phyloP scores from a whole-genome alignment of 208 protist species.

The Wallacemonas sp. region DNA sequence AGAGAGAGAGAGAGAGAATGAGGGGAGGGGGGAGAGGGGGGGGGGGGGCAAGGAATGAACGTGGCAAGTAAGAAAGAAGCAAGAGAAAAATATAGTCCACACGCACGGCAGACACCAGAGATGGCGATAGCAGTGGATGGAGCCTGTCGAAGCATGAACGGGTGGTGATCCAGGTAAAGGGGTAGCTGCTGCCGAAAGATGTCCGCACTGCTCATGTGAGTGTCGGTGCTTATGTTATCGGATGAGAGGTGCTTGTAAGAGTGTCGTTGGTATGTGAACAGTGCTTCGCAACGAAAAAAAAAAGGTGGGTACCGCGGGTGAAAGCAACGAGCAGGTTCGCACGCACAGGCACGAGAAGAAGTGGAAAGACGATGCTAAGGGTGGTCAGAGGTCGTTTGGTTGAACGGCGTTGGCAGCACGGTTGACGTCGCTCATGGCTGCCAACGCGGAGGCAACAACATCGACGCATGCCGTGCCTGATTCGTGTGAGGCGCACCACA shows the following conservation, averaged over 20 bases:
- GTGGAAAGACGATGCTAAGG: background rate
- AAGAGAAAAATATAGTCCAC: background rate
- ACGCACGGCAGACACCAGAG: too few species aligned
- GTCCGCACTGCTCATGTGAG: too few species aligned
- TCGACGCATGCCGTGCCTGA: slow-evolving; percentile 38
- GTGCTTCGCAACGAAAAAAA: background rate
- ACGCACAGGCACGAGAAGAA: background rate
- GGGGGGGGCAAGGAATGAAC: too few species aligned
- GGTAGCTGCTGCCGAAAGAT: too few species aligned
- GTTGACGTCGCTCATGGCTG: slow-evolving; percentile 31
- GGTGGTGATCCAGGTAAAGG: too few species aligned
- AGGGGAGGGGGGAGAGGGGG: too few species aligned
- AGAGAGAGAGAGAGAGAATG: too few species aligned
- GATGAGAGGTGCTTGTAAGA: background rate
- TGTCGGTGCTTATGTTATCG: background rate
- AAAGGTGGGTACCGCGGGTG: background rate
- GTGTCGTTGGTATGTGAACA: background rate
- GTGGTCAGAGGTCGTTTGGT: too few species aligned
- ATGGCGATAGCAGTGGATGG: too few species aligned
- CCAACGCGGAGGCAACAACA: slow-evolving; percentile 36
- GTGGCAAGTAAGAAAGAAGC: background rate
- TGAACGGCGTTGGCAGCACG: too few species aligned
- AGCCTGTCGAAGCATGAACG: too few species aligned
- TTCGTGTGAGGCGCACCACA: slow-evolving; percentile 13
- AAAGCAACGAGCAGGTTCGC: background rate